Evolutionary conservation across 2,329 filamentous ascomycete genomes (phyloP).

Genomic region (Magnaporthiopsis rhizophila): DNA sequence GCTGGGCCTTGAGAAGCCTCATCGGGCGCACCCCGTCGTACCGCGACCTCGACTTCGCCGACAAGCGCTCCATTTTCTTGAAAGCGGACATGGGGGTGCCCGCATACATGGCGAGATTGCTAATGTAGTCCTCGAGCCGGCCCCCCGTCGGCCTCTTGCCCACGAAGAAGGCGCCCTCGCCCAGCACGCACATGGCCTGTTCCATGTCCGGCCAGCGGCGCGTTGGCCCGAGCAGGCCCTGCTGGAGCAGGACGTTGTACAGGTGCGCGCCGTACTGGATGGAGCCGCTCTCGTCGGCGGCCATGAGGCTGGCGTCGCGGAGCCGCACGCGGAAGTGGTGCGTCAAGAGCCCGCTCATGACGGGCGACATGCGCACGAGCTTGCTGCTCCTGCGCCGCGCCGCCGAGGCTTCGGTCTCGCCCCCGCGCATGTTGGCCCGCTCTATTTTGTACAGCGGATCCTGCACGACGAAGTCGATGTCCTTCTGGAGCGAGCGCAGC

Average conservation of each 20-base stretch:
- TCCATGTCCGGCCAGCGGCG: constrained; percentile 33
- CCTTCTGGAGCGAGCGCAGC: no score
- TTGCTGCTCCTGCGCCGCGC: no score
- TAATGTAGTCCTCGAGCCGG: constrained; percentile 22
- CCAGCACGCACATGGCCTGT: constrained; percentile 14
- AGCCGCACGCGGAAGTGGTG: constrained; percentile 22
- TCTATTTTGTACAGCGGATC: no score
- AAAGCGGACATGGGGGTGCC: constrained; percentile 20
- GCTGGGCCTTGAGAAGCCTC: no score
- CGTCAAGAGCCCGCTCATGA: constrained; percentile 22
- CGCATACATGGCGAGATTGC: constrained; percentile 29
- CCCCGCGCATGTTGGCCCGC: no score
- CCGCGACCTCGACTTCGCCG: no score
- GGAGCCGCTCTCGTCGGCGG: constrained; percentile 30
- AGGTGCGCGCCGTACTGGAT: constrained; percentile 29
- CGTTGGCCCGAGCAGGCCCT: constrained; percentile 17
- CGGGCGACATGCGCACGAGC: neutral
- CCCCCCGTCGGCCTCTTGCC: constrained; percentile 22
- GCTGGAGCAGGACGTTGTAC: constrained; percentile 29
- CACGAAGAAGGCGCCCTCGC: constrained; percentile 25
- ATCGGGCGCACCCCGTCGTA: no score
- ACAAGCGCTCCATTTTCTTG: no score
- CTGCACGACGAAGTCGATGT: no score
- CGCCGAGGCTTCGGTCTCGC: no score
- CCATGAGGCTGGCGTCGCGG: constrained; percentile 24